Evolutionary conservation across 331 rosid species (phyloP), one percentile per base, ranked within the genome.

Genomic region (Spiraea crenata): DNA sequence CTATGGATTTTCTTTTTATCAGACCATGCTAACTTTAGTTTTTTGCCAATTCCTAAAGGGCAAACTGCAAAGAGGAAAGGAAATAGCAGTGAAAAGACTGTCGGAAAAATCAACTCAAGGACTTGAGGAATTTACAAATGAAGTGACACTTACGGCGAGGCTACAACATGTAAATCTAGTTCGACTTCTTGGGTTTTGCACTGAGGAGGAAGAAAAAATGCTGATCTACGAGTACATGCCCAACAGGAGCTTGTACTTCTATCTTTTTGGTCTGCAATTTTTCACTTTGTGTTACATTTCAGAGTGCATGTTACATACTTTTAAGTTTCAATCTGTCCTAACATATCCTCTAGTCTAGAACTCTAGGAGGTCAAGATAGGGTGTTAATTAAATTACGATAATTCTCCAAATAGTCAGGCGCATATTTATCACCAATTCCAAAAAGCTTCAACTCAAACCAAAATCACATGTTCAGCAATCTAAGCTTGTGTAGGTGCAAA

Each of bases 131-230:
- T 83, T 86, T 42, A 47, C 65, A 44, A 84, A 82, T 62, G 92
- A 89, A 68, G 85, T 86, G 57, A 37, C 80, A 0, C 82, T 86
- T 51, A 84, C 88, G 2, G 92, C 87, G 54, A 81, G 75, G 71
- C 80, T 86, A 42, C 88, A 84, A 49, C 96, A 85, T 58, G 86
- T 89, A 35, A 86, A 89, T 76, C 84, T 89, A 75, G 86, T 78
- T 61, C 83, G 85, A 34, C 80, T 89, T 67, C 63, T 86, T 63
- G 90, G 92, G 34, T 89, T 69, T 50, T 84, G 90, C 74, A 63
- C 75, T 57, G 74, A 85, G 66, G 79, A 31, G 16, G 76, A 84
- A 15, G 92, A 83, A 69, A 86, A 83, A 78, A 80, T 86, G 83
- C 47, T 86, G 54, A 81, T 89, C 70, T 82, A 86, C 39, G 79